A percentile compares a stretch with the other conserved stretches of the same genome.
Evolutionary conservation across 2,329 filamentous ascomycete species (phyloP).

Genomic region (Furcasterigmium sp.): DNA sequence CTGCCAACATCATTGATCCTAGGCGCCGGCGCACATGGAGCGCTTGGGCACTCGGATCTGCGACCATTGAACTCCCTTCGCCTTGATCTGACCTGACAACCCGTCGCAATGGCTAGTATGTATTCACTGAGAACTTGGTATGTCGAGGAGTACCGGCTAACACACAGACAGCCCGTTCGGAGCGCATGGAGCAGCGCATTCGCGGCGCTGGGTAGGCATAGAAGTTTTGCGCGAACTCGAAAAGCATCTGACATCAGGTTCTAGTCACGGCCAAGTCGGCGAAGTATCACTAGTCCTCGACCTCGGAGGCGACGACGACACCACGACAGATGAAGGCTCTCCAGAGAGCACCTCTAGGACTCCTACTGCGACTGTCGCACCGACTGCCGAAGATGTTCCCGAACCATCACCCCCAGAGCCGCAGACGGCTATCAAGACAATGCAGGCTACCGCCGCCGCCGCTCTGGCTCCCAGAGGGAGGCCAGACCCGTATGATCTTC

Average conservation of each 20-base stretch:
- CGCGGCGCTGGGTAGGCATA: constrained; percentile 55
- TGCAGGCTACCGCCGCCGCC: too few relatives aligned
- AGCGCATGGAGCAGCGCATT: constrained; percentile 60
- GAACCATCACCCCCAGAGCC: too few relatives aligned
- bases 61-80: too few relatives aligned
- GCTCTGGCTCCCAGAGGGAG: not conserved
- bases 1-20: too few relatives aligned
- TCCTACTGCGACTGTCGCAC: not conserved
- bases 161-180: constrained; percentile 52
- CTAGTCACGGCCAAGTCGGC: constrained; percentile 50
- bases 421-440: too few relatives aligned
- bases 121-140: too few relatives aligned
- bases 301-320: constrained; percentile 15
- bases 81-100: too few relatives aligned
- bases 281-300: constrained; percentile 56
- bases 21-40: too few relatives aligned
- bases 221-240: not conserved
- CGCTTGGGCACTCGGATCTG: too few relatives aligned
- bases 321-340: constrained; percentile 8
- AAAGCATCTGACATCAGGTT: constrained; percentile 5
- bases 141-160: too few relatives aligned
- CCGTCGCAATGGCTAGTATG: constrained; percentile 25
- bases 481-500: not conserved
- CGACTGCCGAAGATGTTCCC: too few relatives aligned
- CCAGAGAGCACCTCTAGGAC: constrained; percentile 5